Evolutionary conservation across 2,329 filamentous ascomycete genomes (phyloP).

Genomic region (Penicillium paneum): DNA sequence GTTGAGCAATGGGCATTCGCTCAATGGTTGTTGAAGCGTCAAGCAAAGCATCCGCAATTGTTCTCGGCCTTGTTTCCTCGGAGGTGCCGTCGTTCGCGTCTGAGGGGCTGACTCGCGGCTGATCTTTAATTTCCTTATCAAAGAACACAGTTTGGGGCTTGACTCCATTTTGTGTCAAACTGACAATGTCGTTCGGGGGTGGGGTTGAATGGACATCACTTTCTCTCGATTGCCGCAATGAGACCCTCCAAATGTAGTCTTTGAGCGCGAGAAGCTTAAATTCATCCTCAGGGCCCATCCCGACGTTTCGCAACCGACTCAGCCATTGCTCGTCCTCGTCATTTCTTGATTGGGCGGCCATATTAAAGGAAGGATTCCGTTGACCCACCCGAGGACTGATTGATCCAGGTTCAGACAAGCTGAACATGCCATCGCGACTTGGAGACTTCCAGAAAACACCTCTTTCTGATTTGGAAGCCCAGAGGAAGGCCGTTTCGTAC

Average conservation of each 20-base stretch:
- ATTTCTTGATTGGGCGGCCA: conserved; percentile 68
- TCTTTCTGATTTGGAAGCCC: conserved; percentile 77
- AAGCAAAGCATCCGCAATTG: conserved; percentile 83
- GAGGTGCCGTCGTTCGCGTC: conserved; percentile 28
- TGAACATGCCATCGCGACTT: conserved; percentile 67
- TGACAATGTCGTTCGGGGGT: conserved; percentile 67
- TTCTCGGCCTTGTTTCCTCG: conserved; percentile 57
- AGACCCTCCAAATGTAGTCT: conserved; percentile 88
- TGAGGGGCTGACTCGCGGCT: conserved; percentile 31
- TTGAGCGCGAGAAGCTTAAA: conserved; percentile 79
- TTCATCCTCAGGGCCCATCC: conserved; percentile 79
- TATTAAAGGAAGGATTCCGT: conserved; percentile 40
- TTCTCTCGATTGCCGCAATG: conserved; percentile 64
- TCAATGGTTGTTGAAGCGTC: conserved; percentile 90
- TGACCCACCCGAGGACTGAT: conserved; percentile 56
- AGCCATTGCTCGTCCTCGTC: conserved; percentile 96
- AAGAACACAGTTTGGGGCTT: conserved; percentile 90
- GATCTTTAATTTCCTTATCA: conserved; percentile 66
- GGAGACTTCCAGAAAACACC: conserved; percentile 84
- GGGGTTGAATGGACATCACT: conserved; percentile 34
- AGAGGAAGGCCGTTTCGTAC: conserved; percentile 79
- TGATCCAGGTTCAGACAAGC: conserved; percentile 58
- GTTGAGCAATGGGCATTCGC: conserved; percentile 53
- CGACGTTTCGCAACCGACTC: conserved; percentile 76
- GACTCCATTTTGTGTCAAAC: conserved; percentile 70